These are phyloP conservation scores for Acanthamoeba lenticulata DNA, from an alignment of 208 protist genomes.

Conservation along the genomic window DNA sequence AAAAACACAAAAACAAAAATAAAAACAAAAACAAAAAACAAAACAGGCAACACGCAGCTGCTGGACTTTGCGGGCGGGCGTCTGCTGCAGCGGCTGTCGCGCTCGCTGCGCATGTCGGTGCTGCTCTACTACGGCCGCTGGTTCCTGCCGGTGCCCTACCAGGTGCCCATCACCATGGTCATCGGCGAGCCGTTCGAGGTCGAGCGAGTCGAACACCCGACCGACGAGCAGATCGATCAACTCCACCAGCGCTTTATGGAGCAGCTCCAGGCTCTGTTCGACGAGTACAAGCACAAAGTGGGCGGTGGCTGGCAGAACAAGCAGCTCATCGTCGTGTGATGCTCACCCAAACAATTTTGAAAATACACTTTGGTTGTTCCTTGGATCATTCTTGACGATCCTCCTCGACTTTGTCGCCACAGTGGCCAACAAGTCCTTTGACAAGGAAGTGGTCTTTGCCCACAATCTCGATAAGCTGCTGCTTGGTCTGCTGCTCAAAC, in stretches of 20 bases:
- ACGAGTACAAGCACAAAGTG: conserved; percentile 66
- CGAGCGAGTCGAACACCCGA: not conserved
- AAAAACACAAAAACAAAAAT: no score
- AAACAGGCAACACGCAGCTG: conserved; percentile 45
- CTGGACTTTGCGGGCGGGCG: not conserved
- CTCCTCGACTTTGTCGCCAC: no score
- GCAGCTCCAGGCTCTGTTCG: not conserved
- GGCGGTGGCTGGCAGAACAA: conserved; percentile 26
- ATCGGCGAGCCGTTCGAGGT: conserved; percentile 61
- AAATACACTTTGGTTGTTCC: no score
- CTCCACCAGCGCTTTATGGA: conserved; percentile 40
- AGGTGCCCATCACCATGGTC: conserved; percentile 48
- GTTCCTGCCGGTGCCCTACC: conserved; percentile 57
- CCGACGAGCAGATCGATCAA: conserved; percentile 57
- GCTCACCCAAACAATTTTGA: not conserved
- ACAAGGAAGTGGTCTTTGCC: no score
- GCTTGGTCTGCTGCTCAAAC: no score
- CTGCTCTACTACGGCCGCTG: conserved; percentile 52
- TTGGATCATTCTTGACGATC: no score
- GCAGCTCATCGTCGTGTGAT: not conserved
- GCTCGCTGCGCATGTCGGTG: conserved; percentile 9
- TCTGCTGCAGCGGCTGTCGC: not conserved
- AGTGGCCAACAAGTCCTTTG: no score
- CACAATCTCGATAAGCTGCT: no score
- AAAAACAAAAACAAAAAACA: no score